Percentiles rank a stretch among this genome's conserved stretches.
Evolutionary conservation across 495 filamentous ascomycete species (phyloP).

Genomic region (Pyronema domesticum): DNA sequence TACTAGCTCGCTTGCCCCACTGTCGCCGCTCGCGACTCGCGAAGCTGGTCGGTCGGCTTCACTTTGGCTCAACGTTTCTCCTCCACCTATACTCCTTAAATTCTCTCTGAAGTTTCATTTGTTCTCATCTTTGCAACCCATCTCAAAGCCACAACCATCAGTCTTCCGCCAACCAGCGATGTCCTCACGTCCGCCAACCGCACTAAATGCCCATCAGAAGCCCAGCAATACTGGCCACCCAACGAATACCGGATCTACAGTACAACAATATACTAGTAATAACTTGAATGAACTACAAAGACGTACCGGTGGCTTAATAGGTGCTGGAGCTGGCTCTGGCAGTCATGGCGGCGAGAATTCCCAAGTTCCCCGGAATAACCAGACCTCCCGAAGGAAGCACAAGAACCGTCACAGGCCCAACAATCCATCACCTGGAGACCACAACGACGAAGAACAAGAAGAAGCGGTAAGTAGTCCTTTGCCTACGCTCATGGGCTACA

Average conservation of each 20-base stretch:
- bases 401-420: constrained; percentile 35
- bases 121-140: neutral
- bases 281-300: constrained; percentile 40
- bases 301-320: constrained; percentile 41
- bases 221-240: neutral
- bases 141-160: no score
- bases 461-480: neutral
- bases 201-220: neutral
- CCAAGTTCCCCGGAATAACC: constrained; percentile 49
- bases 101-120: neutral
- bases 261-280: neutral
- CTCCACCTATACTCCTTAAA: no score
- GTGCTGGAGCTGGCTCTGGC: constrained; percentile 36
- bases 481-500: constrained; percentile 2
- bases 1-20: no score
- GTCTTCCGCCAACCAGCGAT: no score
- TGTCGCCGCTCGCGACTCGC: no score
- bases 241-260: neutral
- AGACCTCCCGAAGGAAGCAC: constrained; percentile 58
- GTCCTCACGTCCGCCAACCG: neutral
- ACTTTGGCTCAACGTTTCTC: no score
- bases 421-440: constrained; percentile 2
- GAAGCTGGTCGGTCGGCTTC: no score
- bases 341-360: constrained; percentile 30
- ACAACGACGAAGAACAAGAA: constrained; percentile 5